Conservation (phyloP, 345 rosid species). For the Mallotus nudiflorus region DNA sequence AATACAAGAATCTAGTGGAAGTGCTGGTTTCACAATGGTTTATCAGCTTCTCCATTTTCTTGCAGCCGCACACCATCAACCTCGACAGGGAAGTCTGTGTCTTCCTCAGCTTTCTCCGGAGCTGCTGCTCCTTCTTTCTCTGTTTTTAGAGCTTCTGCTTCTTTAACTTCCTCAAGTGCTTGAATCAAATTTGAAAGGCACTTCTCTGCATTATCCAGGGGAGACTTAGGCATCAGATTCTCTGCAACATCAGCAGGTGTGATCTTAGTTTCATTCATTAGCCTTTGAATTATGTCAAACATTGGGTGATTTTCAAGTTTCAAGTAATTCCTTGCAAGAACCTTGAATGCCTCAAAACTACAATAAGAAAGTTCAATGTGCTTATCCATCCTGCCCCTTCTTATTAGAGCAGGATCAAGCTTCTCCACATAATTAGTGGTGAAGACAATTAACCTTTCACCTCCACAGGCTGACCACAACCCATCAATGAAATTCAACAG, state of each 20-base stretch:
- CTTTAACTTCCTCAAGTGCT: constrained; percentile 39
- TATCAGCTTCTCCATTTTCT: constrained; percentile 15
- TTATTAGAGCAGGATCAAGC: constrained; percentile 68
- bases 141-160: constrained; percentile 12
- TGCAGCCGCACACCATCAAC: not conserved
- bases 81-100: not conserved
- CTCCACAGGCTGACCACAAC: constrained; percentile 70
- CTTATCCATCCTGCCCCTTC: constrained; percentile 71
- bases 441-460: constrained; percentile 64
- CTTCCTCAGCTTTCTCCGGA: constrained; percentile 17
- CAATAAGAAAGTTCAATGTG: constrained; percentile 51
- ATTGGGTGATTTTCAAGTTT: constrained; percentile 35
- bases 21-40: not conserved
- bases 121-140: constrained; percentile 20
- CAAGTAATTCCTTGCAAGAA: constrained; percentile 49
- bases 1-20: not conserved
- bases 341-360: constrained; percentile 48
- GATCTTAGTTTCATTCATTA: constrained; percentile 37
- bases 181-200: constrained; percentile 43
- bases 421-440: constrained; percentile 61
- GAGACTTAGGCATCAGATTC: constrained; percentile 54
- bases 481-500: constrained; percentile 68
- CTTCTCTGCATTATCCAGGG: constrained; percentile 27
- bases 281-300: constrained; percentile 27
- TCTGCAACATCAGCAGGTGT: constrained; percentile 59